Evolutionary conservation across 495 filamentous ascomycete genomes (phyloP), one percentile per base, ranked within the genome.

Genomic region (Penicillium psychrofluorescens): DNA sequence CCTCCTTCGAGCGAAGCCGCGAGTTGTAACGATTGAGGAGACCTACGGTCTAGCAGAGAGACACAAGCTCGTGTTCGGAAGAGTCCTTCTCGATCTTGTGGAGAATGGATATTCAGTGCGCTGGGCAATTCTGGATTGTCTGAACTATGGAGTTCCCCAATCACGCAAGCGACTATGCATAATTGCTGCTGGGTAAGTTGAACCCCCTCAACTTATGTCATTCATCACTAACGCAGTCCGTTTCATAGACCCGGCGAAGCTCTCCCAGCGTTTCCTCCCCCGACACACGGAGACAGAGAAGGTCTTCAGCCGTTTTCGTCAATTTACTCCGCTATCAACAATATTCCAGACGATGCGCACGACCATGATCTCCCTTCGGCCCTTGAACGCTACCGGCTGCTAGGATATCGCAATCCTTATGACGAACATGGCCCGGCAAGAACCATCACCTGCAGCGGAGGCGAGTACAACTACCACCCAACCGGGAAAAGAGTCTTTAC

Each of bases 21-120:
- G 89, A 0, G 46, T 95, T 0, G 78, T 86, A 2, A 98, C 89
- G 0, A 64, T 96, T 9, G 92, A 98, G 49, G 86, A 96, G 48
- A 95, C 91, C 0, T 80, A 76, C 36, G 90, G 88, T 0, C 52
- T 83, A 7, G 47, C 74, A 3, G 63, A 78, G 28, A 53, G 70
- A 2, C 59, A 76, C 3, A 70, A 75, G 27, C 44, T 64, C 0
- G 68, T 58, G 0, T 85, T 92, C 44, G 67, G 76, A 22, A 64
- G 71, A 0, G 54, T 95, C 2, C 63, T 95, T 2, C 55, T 71
- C 33, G 76, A 81, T 22, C 82, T 95, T 37, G 76, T 82, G 2
- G 61, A 72, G 1, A 56, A 72, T 11, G 80, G 81, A 14, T 96
- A 86, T 53, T 89, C 84, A 0, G 68, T 95, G 11, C 71, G 76